Base-by-base conservation (phyloP, 2,329 filamentous ascomycete species). In the Elsinoe australis region DNA sequence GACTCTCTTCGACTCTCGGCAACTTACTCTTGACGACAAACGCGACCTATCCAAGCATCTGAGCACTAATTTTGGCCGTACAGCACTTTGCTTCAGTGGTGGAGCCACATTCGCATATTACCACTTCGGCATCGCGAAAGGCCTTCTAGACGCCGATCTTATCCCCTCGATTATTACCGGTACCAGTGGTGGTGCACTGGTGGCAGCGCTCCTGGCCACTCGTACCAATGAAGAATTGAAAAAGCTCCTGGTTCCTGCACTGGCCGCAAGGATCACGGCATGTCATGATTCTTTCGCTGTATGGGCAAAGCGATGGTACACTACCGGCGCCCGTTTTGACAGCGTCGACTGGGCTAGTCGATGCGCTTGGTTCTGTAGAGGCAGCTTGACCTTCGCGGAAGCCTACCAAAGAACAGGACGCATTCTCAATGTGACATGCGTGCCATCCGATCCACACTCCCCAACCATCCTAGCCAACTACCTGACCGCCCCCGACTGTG, bases 41-140 rank as follows among this genome's bases (percentile, higher is more conserved):
- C 77, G 85, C 39, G 71, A 73, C 4, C 72, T 95, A 36, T 95
- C 95, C 71, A 94, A 90, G 64, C 84, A 94, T 52, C 73, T 95
- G 32, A 81, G 87, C 52, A 86, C 86, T 49, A 96, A 96, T 63
- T 95, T 85, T 58, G 92, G 92, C 22, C 82, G 90, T 22, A 95
- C 90, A 5, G 92, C 92, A 0, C 73, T 98, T 2, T 98, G 90
- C 61, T 71, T 98, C 1, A 95, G 88, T 3, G 92, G 92, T 2
- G 92, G 92, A 0, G 92, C 90, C 3, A 86, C 85, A 0, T 95
- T 98, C 66, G 88, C 92, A 4, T 96, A 95, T 64, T 96, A 96
- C 63, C 92, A 98, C 64, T 87, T 95, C 54, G 92, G 92, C 8
- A 86, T 98, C 7, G 79, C 92, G 42, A 90, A 87, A 63, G 90